Evolutionary conservation across 306 rosid genomes (phyloP).

Genomic region (Fragaria nilgerrensis): DNA sequence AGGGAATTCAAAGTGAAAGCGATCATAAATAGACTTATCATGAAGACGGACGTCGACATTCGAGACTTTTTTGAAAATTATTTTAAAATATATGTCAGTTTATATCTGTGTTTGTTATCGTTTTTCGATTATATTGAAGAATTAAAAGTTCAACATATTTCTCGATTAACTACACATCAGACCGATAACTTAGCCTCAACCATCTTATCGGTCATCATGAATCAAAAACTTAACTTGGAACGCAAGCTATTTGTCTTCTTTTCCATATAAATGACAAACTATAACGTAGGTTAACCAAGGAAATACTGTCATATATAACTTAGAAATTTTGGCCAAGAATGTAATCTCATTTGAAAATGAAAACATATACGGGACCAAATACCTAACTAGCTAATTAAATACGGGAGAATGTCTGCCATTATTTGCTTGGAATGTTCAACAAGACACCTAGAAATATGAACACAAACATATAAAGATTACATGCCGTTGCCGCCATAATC

Average conservation of each 20-base stretch:
- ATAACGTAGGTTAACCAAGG: background rate
- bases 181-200: background rate
- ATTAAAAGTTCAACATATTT: background rate
- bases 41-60: background rate
- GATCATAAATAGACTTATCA: too few species aligned
- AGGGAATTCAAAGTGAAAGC: background rate
- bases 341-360: background rate
- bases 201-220: background rate
- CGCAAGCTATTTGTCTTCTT: background rate
- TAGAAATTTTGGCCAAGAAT: background rate
- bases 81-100: background rate
- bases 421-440: constrained; percentile 17
- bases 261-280: background rate
- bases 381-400: background rate
- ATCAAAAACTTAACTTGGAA: background rate
- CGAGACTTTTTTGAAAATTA: background rate
- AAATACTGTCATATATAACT: background rate
- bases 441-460: constrained; percentile 1
- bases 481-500: constrained; percentile 15
- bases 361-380: background rate
- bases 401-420: constrained; percentile 16
- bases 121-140: background rate
- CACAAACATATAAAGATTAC: background rate
- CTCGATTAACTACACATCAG: background rate
- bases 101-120: background rate